phyloP scores from a whole-genome alignment of 2,329 filamentous ascomycete species.

The Aureobasidium sp. region DNA sequence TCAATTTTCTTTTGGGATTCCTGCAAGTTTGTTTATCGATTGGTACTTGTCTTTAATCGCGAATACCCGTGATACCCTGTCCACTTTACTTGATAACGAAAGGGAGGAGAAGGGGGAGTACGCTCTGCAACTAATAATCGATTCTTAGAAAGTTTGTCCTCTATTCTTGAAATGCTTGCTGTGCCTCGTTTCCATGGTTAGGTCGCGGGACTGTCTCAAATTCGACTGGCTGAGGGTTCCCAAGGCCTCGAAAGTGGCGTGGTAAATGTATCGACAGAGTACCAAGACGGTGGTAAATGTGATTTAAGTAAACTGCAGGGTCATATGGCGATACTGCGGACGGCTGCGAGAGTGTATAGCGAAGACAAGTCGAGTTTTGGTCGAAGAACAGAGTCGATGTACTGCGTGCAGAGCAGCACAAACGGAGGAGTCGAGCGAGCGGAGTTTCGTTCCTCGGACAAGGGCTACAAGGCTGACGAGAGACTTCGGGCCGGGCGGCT shows the following conservation, averaged over 20 bases:
- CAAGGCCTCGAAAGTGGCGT: background rate
- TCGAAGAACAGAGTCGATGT: background rate
- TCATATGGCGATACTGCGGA: background rate
- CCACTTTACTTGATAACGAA: conserved; percentile 5
- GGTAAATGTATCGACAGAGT: background rate
- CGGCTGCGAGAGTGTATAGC: background rate
- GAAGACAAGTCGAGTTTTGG: background rate
- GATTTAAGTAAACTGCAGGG: background rate
- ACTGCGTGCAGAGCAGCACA: background rate
- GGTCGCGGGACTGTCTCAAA: background rate
- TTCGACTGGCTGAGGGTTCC: background rate
- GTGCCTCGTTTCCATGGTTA: background rate
- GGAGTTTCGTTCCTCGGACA: background rate
- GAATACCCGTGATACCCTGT: conserved; percentile 17
- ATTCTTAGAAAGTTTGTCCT: conserved; percentile 3
- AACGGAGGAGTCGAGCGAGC: background rate
- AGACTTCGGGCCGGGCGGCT: background rate
- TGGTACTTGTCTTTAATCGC: conserved; percentile 11
- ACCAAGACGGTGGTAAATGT: background rate
- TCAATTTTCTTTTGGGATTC: conserved; percentile 13
- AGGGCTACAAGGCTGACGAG: background rate
- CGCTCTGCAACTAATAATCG: conserved; percentile 9
- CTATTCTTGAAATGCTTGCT: background rate
- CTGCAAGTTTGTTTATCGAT: conserved; percentile 4
- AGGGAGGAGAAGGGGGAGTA: conserved; percentile 3